These are phyloP conservation scores for Metschnikowia lunata DNA, from an alignment of 805 yeast species.

Conservation along the genomic window DNA sequence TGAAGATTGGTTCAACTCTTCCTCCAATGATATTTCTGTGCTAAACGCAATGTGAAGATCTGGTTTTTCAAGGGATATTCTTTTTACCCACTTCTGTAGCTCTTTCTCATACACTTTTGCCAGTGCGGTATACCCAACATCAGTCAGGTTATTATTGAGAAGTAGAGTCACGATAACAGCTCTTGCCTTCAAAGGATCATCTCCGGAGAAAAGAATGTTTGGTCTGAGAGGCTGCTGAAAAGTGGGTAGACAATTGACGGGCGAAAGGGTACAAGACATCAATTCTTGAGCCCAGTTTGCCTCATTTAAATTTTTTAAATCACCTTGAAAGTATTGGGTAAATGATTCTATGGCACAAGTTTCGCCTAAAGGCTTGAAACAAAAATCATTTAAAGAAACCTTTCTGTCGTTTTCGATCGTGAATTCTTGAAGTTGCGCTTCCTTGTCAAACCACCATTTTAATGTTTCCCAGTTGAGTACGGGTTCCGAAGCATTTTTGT, in stretches of 20 bases:
- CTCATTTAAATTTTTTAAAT: constrained; percentile 45
- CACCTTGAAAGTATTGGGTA: constrained; percentile 81
- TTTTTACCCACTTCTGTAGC: constrained; percentile 52
- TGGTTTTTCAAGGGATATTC: constrained; percentile 44
- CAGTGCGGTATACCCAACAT: constrained; percentile 32
- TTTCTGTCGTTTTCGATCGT: constrained; percentile 19
- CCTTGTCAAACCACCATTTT: constrained; percentile 88
- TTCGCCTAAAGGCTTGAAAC: constrained; percentile 79
- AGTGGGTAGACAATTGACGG: constrained; percentile 84
- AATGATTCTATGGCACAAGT: constrained; percentile 81
- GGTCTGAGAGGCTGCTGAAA: constrained; percentile 87
- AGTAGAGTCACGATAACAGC: constrained; percentile 79
- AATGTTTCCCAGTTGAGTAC: constrained; percentile 61
- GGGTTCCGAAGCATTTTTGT: constrained; percentile 56
- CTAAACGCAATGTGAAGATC: constrained; percentile 68
- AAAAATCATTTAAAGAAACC: constrained; percentile 54
- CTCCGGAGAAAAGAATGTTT: constrained; percentile 55
- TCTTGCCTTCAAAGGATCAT: constrained; percentile 51
- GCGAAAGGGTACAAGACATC: constrained; percentile 63
- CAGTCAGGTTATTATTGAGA: constrained; percentile 48
- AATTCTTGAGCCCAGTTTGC: constrained; percentile 54
- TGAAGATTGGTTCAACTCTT: constrained; percentile 78
- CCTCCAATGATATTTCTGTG: constrained; percentile 79
- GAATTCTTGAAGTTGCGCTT: constrained; percentile 42
- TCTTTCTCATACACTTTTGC: constrained; percentile 66